phyloP scores from a whole-genome alignment of 2,329 filamentous ascomycete species.

The Laburnicola sp. region DNA sequence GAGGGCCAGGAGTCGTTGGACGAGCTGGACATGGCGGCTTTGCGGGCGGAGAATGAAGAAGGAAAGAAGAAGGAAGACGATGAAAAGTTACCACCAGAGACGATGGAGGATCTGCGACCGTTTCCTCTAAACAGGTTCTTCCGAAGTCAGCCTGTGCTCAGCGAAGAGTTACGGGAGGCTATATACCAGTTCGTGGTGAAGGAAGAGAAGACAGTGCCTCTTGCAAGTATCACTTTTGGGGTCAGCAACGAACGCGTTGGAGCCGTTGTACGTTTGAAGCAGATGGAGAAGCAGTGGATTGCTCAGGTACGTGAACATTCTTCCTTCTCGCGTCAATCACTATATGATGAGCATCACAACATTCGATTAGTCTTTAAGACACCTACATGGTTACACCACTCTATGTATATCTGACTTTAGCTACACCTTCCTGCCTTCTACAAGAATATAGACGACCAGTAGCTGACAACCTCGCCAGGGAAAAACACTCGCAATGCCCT shows the following conservation, averaged over 20 bases:
- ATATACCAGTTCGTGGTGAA: conserved; percentile 71
- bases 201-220: conserved; percentile 67
- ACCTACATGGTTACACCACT: conserved; percentile 78
- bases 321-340: conserved; percentile 9
- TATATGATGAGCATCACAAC: conserved; percentile 69
- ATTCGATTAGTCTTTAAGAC: conserved; percentile 99
- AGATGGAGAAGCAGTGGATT: conserved; percentile 79
- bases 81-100: conserved; percentile 35
- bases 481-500: conserved; percentile 74
- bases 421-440: background rate
- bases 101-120: conserved; percentile 51
- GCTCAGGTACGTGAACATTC: conserved; percentile 65
- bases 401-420: conserved; percentile 68
- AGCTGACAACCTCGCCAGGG: conserved; percentile 57
- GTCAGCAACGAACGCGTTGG: conserved; percentile 83
- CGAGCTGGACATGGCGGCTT: conserved; percentile 31
- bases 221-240: conserved; percentile 74
- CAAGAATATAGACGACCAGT: background rate
- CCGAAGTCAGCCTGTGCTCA: conserved; percentile 71
- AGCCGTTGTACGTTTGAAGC: conserved; percentile 82
- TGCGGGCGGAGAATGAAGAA: conserved; percentile 21
- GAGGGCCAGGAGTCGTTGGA: conserved; percentile 37
- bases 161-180: conserved; percentile 70
- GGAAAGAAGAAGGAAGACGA: conserved; percentile 26
- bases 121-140: conserved; percentile 78